phyloP scores from a whole-genome alignment of 768 basidiomycete genomes.

The Pleurotus giganteus region DNA sequence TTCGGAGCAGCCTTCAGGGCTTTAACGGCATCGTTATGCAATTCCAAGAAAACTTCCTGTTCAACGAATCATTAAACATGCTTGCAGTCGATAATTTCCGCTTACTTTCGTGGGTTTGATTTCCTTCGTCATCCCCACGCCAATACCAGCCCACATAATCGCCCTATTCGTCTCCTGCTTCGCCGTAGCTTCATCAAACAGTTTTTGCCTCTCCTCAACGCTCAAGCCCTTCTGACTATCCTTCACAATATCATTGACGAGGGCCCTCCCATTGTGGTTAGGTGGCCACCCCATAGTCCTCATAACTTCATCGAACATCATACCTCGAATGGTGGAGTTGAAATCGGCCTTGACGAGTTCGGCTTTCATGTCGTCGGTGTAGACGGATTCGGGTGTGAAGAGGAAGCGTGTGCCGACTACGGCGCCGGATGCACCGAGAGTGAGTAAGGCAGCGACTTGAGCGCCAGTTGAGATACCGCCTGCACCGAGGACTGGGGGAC shows the following conservation, averaged over 20 bases:
- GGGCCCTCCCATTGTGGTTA: constrained; percentile 38
- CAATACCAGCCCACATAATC: constrained; percentile 43
- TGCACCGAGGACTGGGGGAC: constrained; percentile 41
- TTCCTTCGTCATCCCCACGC: constrained; percentile 33
- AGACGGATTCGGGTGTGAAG: constrained; percentile 42
- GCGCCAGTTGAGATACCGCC: constrained; percentile 47
- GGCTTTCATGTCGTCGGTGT: constrained; percentile 34
- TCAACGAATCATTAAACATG: too few relatives aligned
- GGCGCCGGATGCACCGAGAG: constrained; percentile 44
- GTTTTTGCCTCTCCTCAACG: constrained; percentile 24
- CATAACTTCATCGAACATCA: constrained; percentile 38
- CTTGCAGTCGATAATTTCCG: too few relatives aligned
- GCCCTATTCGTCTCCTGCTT: constrained; percentile 28
- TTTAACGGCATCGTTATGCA: constrained; percentile 1
- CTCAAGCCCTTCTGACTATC: constrained; percentile 26
- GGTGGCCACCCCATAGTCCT: constrained; percentile 37
- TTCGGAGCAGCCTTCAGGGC: background rate
- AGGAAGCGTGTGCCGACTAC: constrained; percentile 49
- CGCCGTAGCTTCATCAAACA: constrained; percentile 26
- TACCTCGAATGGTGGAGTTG: constrained; percentile 32
- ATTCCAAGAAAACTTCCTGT: constrained; percentile 4
- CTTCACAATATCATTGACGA: constrained; percentile 32
- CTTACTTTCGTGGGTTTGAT: constrained; percentile 8
- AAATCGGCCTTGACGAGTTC: constrained; percentile 33
- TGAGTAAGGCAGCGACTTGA: constrained; percentile 39